These are phyloP conservation scores for Malus hybrid DNA, from an alignment of 331 rosid species.

Conservation along the genomic window DNA sequence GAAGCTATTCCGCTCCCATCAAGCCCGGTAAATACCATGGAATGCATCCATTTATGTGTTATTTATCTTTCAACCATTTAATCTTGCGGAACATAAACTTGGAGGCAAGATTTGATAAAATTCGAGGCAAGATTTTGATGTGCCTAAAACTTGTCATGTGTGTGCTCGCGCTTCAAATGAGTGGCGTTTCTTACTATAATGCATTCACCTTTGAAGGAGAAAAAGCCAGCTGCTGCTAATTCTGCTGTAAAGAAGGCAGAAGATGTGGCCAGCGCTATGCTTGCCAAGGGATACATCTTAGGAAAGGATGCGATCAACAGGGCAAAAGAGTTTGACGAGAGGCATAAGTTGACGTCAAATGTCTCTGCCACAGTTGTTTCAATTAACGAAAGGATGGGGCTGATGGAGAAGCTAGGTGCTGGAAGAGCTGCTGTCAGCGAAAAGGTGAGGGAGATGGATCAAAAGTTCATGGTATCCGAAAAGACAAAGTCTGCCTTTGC, in stretches of 20 bases:
- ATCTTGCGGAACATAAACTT: not conserved
- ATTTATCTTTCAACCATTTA: not conserved
- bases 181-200: not conserved
- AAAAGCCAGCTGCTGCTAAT: constrained; percentile 23
- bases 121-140: not conserved
- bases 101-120: not conserved
- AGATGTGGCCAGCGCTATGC: constrained; percentile 77
- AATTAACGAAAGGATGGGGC: constrained; percentile 54
- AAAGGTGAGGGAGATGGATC: constrained; percentile 73
- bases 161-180: no score
- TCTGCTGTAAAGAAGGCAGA: constrained; percentile 53
- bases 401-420: constrained; percentile 55
- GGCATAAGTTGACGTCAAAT: constrained; percentile 53
- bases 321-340: constrained; percentile 68
- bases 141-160: no score
- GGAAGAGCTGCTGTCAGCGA: constrained; percentile 63
- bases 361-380: constrained; percentile 71
- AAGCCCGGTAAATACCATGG: constrained; percentile 41
- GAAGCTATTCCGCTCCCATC: constrained; percentile 35
- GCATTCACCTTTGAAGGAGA: constrained; percentile 22
- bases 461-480: constrained; percentile 46
- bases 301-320: constrained; percentile 73
- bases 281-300: constrained; percentile 74
- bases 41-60: not conserved
- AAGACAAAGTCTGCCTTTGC: constrained; percentile 63